Evolutionary conservation across 2,329 filamentous ascomycete genomes (phyloP).

Genomic region (Aspergillus pseudonomiae): DNA sequence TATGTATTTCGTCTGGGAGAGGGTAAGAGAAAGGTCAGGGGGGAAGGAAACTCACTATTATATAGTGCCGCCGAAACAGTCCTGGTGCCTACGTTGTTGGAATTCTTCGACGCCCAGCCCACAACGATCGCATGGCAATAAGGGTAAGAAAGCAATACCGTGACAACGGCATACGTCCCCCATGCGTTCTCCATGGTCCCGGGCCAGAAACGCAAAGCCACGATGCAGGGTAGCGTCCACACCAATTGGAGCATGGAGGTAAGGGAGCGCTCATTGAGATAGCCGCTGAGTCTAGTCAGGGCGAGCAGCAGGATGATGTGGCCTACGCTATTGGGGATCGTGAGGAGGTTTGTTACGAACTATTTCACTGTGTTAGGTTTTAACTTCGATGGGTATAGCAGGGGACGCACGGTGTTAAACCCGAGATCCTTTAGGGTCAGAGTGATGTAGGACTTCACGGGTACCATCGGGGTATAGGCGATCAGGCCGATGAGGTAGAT

Average conservation of each 20-base stretch:
- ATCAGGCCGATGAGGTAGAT: slow-evolving; percentile 56
- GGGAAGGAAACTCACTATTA: slow-evolving; percentile 42
- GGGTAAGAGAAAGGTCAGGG: not conserved
- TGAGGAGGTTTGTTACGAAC: slow-evolving; percentile 65
- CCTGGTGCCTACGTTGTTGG: slow-evolving; percentile 62
- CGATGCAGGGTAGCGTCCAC: slow-evolving; percentile 63
- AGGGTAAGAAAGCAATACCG: slow-evolving; percentile 55
- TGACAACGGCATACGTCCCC: slow-evolving; percentile 56
- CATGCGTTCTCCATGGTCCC: slow-evolving; percentile 48
- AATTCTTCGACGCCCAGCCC: slow-evolving; percentile 63
- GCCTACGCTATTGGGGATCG: slow-evolving; percentile 51
- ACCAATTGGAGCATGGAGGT: slow-evolving; percentile 56
- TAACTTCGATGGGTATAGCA: not conserved
- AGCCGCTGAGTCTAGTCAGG: slow-evolving; percentile 50
- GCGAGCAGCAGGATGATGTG: slow-evolving; percentile 45
- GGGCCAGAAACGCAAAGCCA: slow-evolving; percentile 53
- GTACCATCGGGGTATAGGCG: slow-evolving; percentile 57
- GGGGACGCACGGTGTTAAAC: slow-evolving; percentile 51
- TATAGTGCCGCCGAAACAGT: slow-evolving; percentile 64
- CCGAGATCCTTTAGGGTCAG: slow-evolving; percentile 60
- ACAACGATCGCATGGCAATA: slow-evolving; percentile 64
- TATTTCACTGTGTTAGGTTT: not conserved
- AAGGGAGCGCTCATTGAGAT: slow-evolving; percentile 49
- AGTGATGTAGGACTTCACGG: slow-evolving; percentile 58
- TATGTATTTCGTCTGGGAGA: not conserved